A percentile compares a stretch with the other conserved stretches of the same genome.
phyloP scores from a whole-genome alignment of 306 rosid genomes.

The Purshia tridentata region DNA sequence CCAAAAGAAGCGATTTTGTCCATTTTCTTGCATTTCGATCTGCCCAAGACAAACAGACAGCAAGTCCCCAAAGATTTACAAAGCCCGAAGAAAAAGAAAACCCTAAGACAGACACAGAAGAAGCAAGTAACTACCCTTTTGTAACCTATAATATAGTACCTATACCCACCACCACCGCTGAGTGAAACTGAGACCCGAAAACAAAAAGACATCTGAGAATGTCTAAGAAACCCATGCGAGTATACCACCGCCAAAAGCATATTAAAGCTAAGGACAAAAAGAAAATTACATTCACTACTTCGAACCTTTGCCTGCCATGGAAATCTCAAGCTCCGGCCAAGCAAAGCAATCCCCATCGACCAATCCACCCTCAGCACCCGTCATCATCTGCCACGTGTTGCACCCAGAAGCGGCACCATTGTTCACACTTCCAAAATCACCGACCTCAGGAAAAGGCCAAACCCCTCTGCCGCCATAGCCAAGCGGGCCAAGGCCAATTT shows the following conservation, averaged over 20 bases:
- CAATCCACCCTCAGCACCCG: conserved; percentile 23
- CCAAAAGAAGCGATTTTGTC: conserved; percentile 24
- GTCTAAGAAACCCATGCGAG: background rate
- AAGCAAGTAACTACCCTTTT: background rate
- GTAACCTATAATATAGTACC: conserved; percentile 12
- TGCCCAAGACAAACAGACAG: conserved; percentile 3
- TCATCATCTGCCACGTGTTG: conserved; percentile 48
- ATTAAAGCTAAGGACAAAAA: no score
- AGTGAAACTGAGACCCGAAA: conserved; percentile 1
- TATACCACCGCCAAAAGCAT: background rate
- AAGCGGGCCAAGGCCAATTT: conserved; percentile 33
- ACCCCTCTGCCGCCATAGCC: conserved; percentile 33
- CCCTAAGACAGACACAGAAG: background rate
- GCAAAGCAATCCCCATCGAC: conserved; percentile 33
- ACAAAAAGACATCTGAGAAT: background rate
- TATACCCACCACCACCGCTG: conserved; percentile 1
- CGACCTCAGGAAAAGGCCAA: conserved; percentile 33
- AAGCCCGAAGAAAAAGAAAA: conserved; percentile 7
- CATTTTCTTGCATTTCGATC: conserved; percentile 5
- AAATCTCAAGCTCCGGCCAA: conserved; percentile 45
- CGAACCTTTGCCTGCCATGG: conserved; percentile 30
- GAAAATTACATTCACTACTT: conserved; percentile 14
- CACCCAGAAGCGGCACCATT: conserved; percentile 5
- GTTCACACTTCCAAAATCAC: conserved; percentile 4
- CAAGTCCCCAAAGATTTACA: conserved; percentile 28